phyloP scores from a whole-genome alignment of 2,329 filamentous ascomycete species.

The Pseudopithomyces chartarum region DNA sequence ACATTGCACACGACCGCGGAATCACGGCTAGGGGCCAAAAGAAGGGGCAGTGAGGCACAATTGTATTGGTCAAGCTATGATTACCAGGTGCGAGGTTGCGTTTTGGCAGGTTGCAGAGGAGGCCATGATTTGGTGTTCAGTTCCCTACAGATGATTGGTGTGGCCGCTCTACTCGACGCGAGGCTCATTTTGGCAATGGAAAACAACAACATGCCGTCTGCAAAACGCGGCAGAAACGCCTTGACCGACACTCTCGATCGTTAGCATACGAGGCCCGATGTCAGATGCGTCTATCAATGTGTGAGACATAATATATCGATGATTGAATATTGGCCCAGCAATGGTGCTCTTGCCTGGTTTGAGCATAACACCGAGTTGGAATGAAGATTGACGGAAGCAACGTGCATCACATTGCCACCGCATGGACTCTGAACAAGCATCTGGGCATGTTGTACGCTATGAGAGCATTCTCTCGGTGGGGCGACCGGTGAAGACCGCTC shows the following conservation, averaged over 20 bases:
- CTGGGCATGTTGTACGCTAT: conserved; percentile 25
- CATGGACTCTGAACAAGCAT: conserved; percentile 23
- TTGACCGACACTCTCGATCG: conserved; percentile 19
- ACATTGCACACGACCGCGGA: conserved; percentile 16
- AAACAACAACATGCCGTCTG: conserved; percentile 32
- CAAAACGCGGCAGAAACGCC: conserved; percentile 23
- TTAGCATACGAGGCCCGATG: conserved; percentile 20
- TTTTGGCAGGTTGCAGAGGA: conserved; percentile 31
- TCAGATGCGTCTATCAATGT: conserved; percentile 19
- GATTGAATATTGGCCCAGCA: conserved; percentile 37
- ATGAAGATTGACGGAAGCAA: conserved; percentile 27
- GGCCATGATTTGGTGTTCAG: conserved; percentile 41
- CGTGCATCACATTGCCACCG: conserved; percentile 29
- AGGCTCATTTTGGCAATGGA: conserved; percentile 27
- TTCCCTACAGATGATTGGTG: conserved; percentile 34
- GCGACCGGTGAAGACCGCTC: conserved; percentile 42
- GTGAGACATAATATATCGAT: conserved; percentile 37
- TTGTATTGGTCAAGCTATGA: conserved; percentile 37
- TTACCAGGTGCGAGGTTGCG: conserved; percentile 29
- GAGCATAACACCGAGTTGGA: conserved; percentile 35
- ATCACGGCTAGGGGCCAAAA: conserved; percentile 20
- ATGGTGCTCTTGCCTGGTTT: conserved; percentile 30
- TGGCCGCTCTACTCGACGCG: conserved; percentile 34
- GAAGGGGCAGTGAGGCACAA: conserved; percentile 24
- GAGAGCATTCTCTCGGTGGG: conserved; percentile 31